Evolutionary conservation across 2,329 filamentous ascomycete species (phyloP).

Genomic region (Ceratocystis albifundus): DNA sequence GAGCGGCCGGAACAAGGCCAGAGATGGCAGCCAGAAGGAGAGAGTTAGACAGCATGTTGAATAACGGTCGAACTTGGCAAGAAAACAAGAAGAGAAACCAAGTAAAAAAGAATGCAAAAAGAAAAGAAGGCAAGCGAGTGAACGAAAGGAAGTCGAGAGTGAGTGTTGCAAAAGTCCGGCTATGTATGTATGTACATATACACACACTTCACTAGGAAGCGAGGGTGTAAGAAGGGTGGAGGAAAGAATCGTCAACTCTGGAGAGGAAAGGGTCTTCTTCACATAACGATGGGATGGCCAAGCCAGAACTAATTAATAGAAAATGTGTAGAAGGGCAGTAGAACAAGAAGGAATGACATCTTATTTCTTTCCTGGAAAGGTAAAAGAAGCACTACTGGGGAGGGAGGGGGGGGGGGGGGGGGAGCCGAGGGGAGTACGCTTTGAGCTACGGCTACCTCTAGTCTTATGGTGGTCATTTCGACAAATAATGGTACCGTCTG

Average conservation of each 20-base stretch:
- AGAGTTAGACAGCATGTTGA: constrained; percentile 3
- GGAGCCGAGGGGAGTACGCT: no score
- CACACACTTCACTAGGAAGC: neutral
- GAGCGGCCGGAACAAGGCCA: neutral
- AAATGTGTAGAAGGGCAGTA: neutral
- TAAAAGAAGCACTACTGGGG: neutral
- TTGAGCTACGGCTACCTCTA: neutral
- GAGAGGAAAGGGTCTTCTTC: neutral
- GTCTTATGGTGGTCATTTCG: neutral
- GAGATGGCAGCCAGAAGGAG: constrained; percentile 6
- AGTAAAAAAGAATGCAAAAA: neutral
- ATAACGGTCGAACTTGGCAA: neutral
- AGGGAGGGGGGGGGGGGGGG: neutral
- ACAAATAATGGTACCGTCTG: neutral
- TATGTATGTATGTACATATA: neutral
- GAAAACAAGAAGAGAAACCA: neutral
- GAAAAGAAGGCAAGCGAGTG: neutral
- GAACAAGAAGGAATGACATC: neutral
- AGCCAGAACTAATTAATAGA: neutral
- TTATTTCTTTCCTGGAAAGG: constrained; percentile 3
- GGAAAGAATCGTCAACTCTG: neutral
- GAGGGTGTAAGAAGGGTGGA: neutral
- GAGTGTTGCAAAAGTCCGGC: neutral
- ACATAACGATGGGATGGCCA: neutral
- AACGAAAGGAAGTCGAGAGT: neutral